Base-by-base conservation (phyloP, 345 rosid genomes). In the Eutrema yunnanense region DNA sequence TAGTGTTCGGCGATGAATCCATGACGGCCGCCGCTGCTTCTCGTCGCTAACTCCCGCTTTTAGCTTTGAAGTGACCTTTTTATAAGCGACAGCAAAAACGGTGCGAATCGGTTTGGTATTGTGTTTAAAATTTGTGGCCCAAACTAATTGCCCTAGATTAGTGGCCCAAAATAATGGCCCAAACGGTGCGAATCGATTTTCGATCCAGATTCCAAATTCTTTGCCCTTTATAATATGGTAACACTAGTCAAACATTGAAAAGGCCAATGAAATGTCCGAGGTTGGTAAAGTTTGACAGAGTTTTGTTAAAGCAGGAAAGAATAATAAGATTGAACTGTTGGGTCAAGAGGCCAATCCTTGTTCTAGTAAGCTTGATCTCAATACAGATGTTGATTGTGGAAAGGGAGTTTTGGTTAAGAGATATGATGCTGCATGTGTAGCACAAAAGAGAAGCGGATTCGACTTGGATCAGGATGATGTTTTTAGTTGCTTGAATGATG, bases 401-500 rank as follows among this genome's bases (percentile, higher is more conserved):
- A 76, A 76, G 32, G 52, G 33, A 47, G 53, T n/a, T 76, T 63
- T 62, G 40, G 59, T 42, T 19, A 54, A 58, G 78, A 82, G 52
- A 57, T 62, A 10, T 63, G 70, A 64, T 4, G 57, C 40, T 63
- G 66, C 68, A 62, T 62, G 80, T 77, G 68, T 48, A 41, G 47
- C 73, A 52, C 65, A 81, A 2, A 71, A 19, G 67, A 80, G 79
- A 44, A 66, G 71, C 38, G 84, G 69, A 61, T 74, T 82, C 85
- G 55, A 22, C 2, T 2, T 22, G 26, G 26, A 22, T 1, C 26
- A 1, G 26, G 26, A 22, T 22, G 26, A 1, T 22, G 76, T 76
- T 80, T 78, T 83, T 9, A 86, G 86, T 81, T 84, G 88, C 34
- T 61, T 77, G 65, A 84, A 73, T 69, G 82, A 71, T 33, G 83